phyloP scores from a whole-genome alignment of 2,329 filamentous ascomycete genomes.

The Colletotrichum sp. region DNA sequence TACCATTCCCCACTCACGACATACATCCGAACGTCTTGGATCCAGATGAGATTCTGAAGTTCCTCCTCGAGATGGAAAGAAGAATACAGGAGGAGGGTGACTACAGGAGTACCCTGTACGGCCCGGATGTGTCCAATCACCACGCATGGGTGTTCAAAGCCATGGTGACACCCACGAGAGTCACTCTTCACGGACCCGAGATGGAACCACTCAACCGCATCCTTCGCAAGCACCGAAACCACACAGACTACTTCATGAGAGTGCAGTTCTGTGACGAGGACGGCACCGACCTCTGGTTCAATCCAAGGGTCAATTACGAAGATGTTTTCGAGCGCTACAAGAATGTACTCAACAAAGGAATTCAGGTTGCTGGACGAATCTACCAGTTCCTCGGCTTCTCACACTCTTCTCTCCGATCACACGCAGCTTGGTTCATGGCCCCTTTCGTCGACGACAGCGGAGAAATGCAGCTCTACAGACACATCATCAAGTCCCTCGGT shows the following conservation, averaged over 20 bases:
- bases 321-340: slow-evolving; percentile 65
- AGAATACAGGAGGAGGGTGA: slow-evolving; percentile 29
- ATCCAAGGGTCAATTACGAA: slow-evolving; percentile 49
- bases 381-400: slow-evolving; percentile 79
- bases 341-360: slow-evolving; percentile 58
- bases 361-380: slow-evolving; percentile 66
- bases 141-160: slow-evolving; percentile 59
- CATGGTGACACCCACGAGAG: slow-evolving; percentile 63
- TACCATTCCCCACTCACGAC: slow-evolving; percentile 60
- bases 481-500: slow-evolving; percentile 54
- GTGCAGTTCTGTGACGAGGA: slow-evolving; percentile 79
- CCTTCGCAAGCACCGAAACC: slow-evolving; percentile 65
- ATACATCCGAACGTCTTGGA: slow-evolving; percentile 46
- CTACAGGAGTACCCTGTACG: slow-evolving; percentile 19
- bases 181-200: slow-evolving; percentile 64
- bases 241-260: slow-evolving; percentile 69
- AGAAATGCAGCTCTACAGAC: slow-evolving; percentile 37
- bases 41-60: slow-evolving; percentile 41
- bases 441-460: slow-evolving; percentile 43
- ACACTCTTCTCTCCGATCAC: slow-evolving; percentile 75
- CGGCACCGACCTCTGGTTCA: slow-evolving; percentile 66
- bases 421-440: slow-evolving; percentile 70
- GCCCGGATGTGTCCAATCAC: slow-evolving; percentile 35
- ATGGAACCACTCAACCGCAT: slow-evolving; percentile 74
- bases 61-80: slow-evolving; percentile 45